Evolutionary conservation across 208 protist species (phyloP).

Genomic region (Crithidia fasciculata): DNA sequence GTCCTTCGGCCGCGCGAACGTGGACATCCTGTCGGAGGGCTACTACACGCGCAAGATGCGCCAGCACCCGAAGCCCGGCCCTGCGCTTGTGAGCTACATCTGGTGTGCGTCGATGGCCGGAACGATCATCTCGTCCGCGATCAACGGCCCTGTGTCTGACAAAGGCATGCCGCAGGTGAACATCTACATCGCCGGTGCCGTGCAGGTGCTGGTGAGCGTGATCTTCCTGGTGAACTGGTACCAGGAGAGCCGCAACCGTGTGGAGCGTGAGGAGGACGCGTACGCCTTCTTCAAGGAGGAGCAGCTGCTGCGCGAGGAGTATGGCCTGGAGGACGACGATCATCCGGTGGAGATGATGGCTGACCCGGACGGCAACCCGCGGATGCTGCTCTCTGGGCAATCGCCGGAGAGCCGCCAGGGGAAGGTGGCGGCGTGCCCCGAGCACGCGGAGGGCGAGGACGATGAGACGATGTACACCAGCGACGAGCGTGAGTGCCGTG

Average conservation of each 20-base stretch:
- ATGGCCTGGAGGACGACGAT: not conserved
- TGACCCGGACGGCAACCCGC: not conserved
- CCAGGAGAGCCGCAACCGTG: constrained; percentile 47
- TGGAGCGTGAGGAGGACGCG: constrained; percentile 43
- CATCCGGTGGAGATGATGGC: not conserved
- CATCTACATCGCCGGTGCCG: constrained; percentile 40
- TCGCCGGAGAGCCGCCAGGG: not conserved
- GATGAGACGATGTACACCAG: not conserved
- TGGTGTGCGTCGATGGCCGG: no score
- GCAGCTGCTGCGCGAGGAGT: not conserved
- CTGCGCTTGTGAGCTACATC: no score
- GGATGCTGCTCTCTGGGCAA: not conserved
- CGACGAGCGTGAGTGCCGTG: not conserved
- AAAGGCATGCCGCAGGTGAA: constrained; percentile 18
- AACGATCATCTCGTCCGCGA: no score
- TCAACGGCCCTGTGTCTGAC: no score
- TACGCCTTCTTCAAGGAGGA: constrained; percentile 2
- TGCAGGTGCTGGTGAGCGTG: constrained; percentile 44
- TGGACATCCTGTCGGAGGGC: no score
- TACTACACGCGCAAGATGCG: no score
- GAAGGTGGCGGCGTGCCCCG: constrained; percentile 4
- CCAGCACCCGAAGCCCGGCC: no score
- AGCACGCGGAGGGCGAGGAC: not conserved
- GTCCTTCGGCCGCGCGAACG: no score
- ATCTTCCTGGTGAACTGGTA: constrained; percentile 65